phyloP scores from a whole-genome alignment of 2,329 filamentous ascomycete genomes.

The Epichloe sp. region DNA sequence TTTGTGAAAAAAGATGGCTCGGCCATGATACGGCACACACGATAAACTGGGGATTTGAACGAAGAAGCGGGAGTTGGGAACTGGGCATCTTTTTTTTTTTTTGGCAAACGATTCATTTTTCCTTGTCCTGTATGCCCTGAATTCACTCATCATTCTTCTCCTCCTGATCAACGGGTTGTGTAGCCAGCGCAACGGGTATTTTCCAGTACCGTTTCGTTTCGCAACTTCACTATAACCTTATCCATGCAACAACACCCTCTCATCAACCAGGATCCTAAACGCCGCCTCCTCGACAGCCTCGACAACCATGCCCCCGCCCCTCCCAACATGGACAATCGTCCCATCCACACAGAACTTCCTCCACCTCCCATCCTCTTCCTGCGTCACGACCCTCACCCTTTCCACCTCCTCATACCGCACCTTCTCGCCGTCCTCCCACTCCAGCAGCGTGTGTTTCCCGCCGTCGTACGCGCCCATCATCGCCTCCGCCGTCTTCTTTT shows the following conservation, averaged over 20 bases:
- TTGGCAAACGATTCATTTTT: no score
- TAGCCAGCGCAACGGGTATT: no score
- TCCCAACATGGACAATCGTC: constrained; percentile 63
- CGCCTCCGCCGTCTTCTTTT: constrained; percentile 58
- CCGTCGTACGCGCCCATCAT: constrained; percentile 54
- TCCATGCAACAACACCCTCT: constrained; percentile 11
- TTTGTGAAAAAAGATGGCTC: neutral
- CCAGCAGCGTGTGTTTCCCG: constrained; percentile 41
- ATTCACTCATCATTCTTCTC: no score
- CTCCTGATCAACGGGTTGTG: no score
- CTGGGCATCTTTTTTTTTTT: no score
- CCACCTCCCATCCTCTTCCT: constrained; percentile 54
- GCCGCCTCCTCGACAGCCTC: constrained; percentile 29
- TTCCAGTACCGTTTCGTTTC: no score
- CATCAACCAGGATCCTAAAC: constrained; percentile 32
- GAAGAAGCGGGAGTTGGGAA: no score
- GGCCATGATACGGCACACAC: no score
- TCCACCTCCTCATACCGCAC: constrained; percentile 64
- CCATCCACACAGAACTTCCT: constrained; percentile 85
- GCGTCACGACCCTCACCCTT: constrained; percentile 50
- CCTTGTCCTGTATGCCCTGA: no score
- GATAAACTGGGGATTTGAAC: no score
- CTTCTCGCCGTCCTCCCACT: constrained; percentile 39
- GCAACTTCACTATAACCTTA: no score
- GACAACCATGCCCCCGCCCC: constrained; percentile 58